Evolutionary conservation across 108 stramenopile species (phyloP), one percentile per base, ranked within the genome.

Genomic region (Skeletonema menzelii): DNA sequence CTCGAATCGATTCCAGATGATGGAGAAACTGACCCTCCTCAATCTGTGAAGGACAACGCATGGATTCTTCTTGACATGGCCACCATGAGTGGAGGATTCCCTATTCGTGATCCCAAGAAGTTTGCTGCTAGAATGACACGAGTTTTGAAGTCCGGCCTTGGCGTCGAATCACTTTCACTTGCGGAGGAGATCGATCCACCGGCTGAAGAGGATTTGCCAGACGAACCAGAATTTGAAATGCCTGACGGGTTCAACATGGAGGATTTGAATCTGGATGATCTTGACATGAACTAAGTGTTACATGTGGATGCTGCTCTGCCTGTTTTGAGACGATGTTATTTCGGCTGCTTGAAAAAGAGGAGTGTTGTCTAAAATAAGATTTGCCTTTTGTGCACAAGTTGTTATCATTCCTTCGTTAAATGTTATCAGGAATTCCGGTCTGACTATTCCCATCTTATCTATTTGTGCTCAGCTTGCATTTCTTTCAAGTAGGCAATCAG

Each of bases 11-110:
- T 84, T 22, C 89, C 90, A 10, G 81, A 82, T n/a, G 91, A 85
- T 15, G 89, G 87, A 37, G 91, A 88, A 10, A 72, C 63, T 5
- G 83, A 89, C 56, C 89, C 91, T 32, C 76, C 91, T 27, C 82
- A 94, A 47, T 87, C 92, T 28, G 79, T 90, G 8, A 70, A 83
- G 73, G 97, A 98, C 79, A 73, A 96, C 59, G 97, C 97, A 5
- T 88, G 93, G 95, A 85, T 98, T 7, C 86, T 99, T n/a, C 95
- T 90, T 67, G 99, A 99, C 70, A 97, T 96, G 69, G 98, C 98
- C 2, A 79, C 97, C 58, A 68, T 99, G 81, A 92, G 90, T 57
- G 95, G 94, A 28, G 99, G 99, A 62, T 99, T 96, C 79, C 87
- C 86, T 27, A 90, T 97, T 42, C 85, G 87, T 20, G 92, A 98